Base-by-base conservation (phyloP, 306 rosid genomes). In the Vicia faba region DNA sequence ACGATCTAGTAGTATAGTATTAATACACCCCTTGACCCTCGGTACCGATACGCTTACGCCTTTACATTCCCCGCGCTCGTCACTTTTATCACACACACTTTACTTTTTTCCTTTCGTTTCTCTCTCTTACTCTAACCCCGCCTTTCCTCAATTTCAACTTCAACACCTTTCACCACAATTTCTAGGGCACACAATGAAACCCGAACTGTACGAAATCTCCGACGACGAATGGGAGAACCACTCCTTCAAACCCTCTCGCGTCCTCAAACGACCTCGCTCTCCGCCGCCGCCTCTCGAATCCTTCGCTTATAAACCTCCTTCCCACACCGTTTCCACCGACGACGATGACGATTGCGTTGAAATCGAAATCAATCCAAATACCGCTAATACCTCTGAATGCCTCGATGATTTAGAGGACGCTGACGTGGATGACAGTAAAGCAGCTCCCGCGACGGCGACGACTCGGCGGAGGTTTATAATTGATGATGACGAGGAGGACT, bases 201-300 rank as follows among this genome's bases (percentile, higher is more conserved):
- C 95, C 28, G 84, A 79, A 1, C 82, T 79, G 71, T 84, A 88
- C 53, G 96, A 93, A 89, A 84, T 93, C 80, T 93, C 97, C 56
- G 98, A 93, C 80, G 97, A 86, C 50, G 97, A 93, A 81, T 93
- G 98, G 98, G 88, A 83, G 3, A 81, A 80, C 3, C 98, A 88
- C 67, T 74, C 91, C 74, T 93, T 93, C 77, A 83, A 93, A 65
- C 96, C 98, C 72, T 93, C 97, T 0, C 96, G 86, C 2, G 85
- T 88, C 38, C 82, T 89, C 51, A 79, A 73, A 25, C 75, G 80
- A 10, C 48, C 84, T 2, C 78, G 73, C 61, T 51, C 81, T 3
- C 23, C 83, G 11, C 96, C 95, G 2, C 90, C 92, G 6, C 85
- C 92, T 0, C 87, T 92, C 26, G 96, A 92, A 64, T 89, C 98